These are phyloP conservation scores for Amesomyces nigricolor DNA, from an alignment of 2,329 filamentous ascomycete genomes.

Conservation along the genomic window DNA sequence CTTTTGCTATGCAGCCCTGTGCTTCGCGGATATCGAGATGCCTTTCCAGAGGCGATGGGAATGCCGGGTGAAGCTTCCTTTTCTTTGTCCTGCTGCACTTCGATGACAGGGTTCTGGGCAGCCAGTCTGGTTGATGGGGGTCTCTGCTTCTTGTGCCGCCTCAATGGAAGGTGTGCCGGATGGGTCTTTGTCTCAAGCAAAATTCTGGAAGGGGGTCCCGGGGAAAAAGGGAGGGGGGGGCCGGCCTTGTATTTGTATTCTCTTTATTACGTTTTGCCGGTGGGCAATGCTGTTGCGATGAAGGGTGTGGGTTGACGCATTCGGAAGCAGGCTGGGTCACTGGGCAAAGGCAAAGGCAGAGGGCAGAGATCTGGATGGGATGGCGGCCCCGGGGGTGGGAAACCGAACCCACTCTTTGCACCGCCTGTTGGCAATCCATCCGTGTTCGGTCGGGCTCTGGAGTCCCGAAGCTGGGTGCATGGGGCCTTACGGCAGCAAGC, in stretches of 20 bases:
- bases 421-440: slow-evolving; percentile 19
- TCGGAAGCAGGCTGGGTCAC: slow-evolving; percentile 23
- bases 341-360: slow-evolving; percentile 7
- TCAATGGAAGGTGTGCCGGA: slow-evolving; percentile 20
- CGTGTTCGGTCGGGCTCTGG: slow-evolving; percentile 18
- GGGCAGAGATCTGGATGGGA: slow-evolving; percentile 14
- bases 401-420: slow-evolving; percentile 6
- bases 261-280: slow-evolving; percentile 22
- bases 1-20: slow-evolving; percentile 9
- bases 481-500: slow-evolving; percentile 13
- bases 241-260: slow-evolving; percentile 26
- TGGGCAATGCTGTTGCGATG: slow-evolving; percentile 13
- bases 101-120: slow-evolving; percentile 11
- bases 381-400: slow-evolving; percentile 10
- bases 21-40: slow-evolving; percentile 10
- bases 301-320: slow-evolving; percentile 22
- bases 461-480: slow-evolving; percentile 7
- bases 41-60: slow-evolving; percentile 15
- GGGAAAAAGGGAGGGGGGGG: slow-evolving; percentile 18
- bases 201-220: slow-evolving; percentile 13
- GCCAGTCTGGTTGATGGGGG: slow-evolving; percentile 13
- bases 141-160: slow-evolving; percentile 19
- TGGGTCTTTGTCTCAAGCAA: slow-evolving; percentile 25
- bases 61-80: slow-evolving; percentile 10
- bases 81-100: slow-evolving; percentile 19